A percentile compares a stretch with the other conserved stretches of the same genome.
Evolutionary conservation across 495 filamentous ascomycete species (phyloP).

Genomic region (Aspergillus cavernicola): DNA sequence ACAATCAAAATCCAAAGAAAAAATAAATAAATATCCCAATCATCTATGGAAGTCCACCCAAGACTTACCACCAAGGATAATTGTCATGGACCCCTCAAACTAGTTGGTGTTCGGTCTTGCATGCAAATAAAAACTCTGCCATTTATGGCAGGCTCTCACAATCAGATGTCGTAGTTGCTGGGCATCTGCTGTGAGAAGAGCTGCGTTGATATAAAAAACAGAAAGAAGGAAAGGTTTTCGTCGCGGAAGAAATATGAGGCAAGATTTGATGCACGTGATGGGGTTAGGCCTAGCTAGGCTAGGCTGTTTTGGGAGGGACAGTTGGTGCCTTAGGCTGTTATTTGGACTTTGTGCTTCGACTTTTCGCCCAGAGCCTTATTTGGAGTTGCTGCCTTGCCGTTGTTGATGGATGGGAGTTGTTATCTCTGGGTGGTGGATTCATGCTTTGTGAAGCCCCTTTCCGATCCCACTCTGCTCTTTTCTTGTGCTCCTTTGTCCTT

Average conservation of each 20-base stretch:
- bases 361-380: too few relatives aligned
- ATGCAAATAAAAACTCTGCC: constrained; percentile 25
- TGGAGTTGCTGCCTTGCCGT: too few relatives aligned
- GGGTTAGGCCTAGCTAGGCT: neutral
- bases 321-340: too few relatives aligned
- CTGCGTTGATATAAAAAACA: constrained; percentile 36
- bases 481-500: too few relatives aligned
- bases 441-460: too few relatives aligned
- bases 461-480: too few relatives aligned
- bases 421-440: too few relatives aligned
- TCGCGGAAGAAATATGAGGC: neutral
- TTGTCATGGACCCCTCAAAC: constrained; percentile 50
- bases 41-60: constrained; percentile 51
- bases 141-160: too few relatives aligned
- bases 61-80: constrained; percentile 7
- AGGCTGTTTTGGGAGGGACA: neutral
- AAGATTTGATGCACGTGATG: neutral
- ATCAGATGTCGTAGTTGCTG: constrained; percentile 22
- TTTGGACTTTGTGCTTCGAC: too few relatives aligned
- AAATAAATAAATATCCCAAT: constrained; percentile 36
- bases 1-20: neutral
- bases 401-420: too few relatives aligned
- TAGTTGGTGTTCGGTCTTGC: constrained; percentile 44
- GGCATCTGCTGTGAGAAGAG: constrained; percentile 30
- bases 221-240: neutral